Base-by-base conservation (phyloP, 768 basidiomycete genomes). In the Rhizopogon vinicolor region DNA sequence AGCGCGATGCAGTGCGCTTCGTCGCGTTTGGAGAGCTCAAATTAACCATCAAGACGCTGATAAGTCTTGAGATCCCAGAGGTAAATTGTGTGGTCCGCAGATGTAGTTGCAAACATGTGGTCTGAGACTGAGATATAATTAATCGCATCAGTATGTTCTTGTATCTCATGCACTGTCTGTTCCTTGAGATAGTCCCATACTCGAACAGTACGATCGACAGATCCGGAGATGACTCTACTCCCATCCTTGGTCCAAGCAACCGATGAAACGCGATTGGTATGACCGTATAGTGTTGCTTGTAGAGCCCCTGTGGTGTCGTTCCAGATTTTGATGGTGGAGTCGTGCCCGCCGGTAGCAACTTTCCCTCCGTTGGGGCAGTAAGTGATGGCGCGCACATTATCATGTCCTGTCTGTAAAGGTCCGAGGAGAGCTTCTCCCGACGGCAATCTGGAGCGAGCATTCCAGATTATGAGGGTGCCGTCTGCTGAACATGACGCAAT, bases 301-400 rank as follows among this genome's bases (percentile, higher is more conserved):
- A 44, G 28, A 13, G 1, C 3, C 12, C 43, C 28, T 16, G 43
- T n/a, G 13, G 4, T 7, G 16, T 19, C 55, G 42, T 55, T 51
- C 67, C 67, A 69, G 9, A 68, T 42, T 19, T 62, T 54, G 3
- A 68, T 53, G 10, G 62, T 61, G 1, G 37, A 41, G 52, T 68
- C 67, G 9, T 46, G 41, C 7, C 62, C 62, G 13, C 59, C 62
- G 7, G 65, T 65, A 14, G 57, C 63, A 28, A 68, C 18, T 10
- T 37, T 33, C 13, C 29, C 41, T 14, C 67, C 67, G 28, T 60
- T 57, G 8, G 53, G 46, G 10, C 59, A 66, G 58, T 63, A 63
- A 9, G 62, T 56, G 2, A 66, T 37, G 7, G 57, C 19, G 3
- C 72, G 74, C 40, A 65, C 58, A 8, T 25, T 43, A 9, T 49